Evolutionary conservation across 495 filamentous ascomycete genomes (phyloP).

Genomic region (Apodospora peruviana): DNA sequence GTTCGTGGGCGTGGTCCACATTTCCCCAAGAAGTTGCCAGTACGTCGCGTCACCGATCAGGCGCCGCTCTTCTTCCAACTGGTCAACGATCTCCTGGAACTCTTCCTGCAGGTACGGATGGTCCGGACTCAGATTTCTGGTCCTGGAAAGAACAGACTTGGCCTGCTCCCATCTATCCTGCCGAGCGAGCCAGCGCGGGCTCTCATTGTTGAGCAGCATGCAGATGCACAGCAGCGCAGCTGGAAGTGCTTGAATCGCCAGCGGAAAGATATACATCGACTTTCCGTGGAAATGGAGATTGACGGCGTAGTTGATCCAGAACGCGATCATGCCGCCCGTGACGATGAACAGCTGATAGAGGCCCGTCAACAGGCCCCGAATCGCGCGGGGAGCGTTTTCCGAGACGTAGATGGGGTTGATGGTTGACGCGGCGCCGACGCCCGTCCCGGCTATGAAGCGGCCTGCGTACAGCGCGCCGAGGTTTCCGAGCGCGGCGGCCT

Average conservation of each 20-base stretch:
- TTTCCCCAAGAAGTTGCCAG: constrained; percentile 63
- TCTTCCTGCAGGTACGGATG: constrained; percentile 64
- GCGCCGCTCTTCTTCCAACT: constrained; percentile 64
- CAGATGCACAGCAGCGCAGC: constrained; percentile 52
- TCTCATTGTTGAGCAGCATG: constrained; percentile 57
- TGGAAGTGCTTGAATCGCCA: constrained; percentile 62
- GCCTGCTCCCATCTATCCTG: constrained; percentile 67
- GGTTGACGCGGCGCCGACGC: constrained; percentile 54
- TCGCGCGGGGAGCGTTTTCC: constrained; percentile 47
- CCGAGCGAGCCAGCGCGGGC: constrained; percentile 65
- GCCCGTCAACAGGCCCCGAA: constrained; percentile 52
- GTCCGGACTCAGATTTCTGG: constrained; percentile 49
- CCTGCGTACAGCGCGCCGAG: constrained; percentile 56
- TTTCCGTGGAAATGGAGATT: constrained; percentile 32
- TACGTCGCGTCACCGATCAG: constrained; percentile 56
- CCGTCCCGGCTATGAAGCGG: constrained; percentile 57
- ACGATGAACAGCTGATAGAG: constrained; percentile 58
- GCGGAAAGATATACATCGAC: constrained; percentile 57
- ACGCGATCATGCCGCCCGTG: constrained; percentile 50
- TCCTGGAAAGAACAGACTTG: constrained; percentile 45
- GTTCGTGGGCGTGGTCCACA: constrained; percentile 61
- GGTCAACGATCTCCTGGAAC: constrained; percentile 58
- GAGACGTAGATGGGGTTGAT: constrained; percentile 56
- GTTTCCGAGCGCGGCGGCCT: constrained; percentile 44
- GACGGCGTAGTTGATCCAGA: constrained; percentile 54